A percentile compares a stretch with the other conserved stretches of the same genome.
Evolutionary conservation across 768 basidiomycete genomes (phyloP).

Genomic region (Clitopilus passeckerianus): DNA sequence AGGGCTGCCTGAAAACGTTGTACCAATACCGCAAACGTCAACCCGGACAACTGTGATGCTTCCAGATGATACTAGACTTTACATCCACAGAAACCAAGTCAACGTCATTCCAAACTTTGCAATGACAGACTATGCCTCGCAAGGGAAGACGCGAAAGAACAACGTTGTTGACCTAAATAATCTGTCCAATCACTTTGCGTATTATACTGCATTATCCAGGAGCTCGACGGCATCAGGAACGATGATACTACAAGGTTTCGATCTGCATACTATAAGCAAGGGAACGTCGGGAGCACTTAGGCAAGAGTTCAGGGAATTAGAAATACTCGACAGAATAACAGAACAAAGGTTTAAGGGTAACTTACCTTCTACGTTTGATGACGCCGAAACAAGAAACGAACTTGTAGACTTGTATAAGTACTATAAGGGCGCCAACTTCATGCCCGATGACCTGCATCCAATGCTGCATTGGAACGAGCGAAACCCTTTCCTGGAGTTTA

Average conservation of each 20-base stretch:
- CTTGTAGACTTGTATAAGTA: too few species aligned
- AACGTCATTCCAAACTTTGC: constrained; percentile 19
- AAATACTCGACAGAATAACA: constrained; percentile 30
- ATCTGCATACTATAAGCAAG: constrained; percentile 13
- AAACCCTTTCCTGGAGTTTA: too few species aligned
- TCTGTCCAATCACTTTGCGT: constrained; percentile 7
- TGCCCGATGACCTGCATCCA: too few species aligned
- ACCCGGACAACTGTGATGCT: background rate
- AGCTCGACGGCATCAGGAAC: constrained; percentile 11
- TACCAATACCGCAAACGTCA: constrained; percentile 6
- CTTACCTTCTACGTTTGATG: too few species aligned
- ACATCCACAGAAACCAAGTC: constrained; percentile 11
- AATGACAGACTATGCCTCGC: constrained; percentile 18
- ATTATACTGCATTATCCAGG: constrained; percentile 17
- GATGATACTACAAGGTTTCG: constrained; percentile 17
- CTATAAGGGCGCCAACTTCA: too few species aligned
- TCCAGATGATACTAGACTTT: constrained; percentile 7
- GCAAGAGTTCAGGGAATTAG: constrained; percentile 28
- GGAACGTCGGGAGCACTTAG: constrained; percentile 17
- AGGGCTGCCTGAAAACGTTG: constrained; percentile 12
- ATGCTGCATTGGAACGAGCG: too few species aligned
- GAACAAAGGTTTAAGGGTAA: too few species aligned
- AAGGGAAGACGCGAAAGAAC: constrained; percentile 14
- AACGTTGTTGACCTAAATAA: constrained; percentile 17
- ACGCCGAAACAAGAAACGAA: too few species aligned